Conservation (phyloP, 2,329 filamentous ascomycete species). For the Phaeosphaeria sp. region DNA sequence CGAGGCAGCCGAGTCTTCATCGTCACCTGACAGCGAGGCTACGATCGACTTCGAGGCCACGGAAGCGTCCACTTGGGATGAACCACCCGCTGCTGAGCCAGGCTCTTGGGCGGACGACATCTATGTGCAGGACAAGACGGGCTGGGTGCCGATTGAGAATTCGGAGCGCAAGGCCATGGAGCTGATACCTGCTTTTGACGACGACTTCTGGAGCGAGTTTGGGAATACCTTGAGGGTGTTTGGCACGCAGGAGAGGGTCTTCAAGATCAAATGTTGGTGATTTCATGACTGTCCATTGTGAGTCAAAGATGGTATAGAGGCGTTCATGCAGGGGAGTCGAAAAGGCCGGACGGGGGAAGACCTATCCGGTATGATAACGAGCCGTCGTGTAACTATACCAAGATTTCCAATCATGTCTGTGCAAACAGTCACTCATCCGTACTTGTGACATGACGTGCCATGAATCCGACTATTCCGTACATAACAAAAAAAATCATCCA, state of each 20-base stretch:
- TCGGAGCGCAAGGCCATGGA: constrained; percentile 41
- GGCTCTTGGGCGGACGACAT: constrained; percentile 30
- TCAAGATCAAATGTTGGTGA: constrained; percentile 35
- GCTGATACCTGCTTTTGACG: constrained; percentile 60
- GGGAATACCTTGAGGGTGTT: constrained; percentile 67
- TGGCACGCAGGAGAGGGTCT: constrained; percentile 61
- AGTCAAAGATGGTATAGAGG: too few relatives aligned
- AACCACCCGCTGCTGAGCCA: background rate
- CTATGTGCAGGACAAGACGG: constrained; percentile 22
- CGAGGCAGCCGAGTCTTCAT: constrained; percentile 1
- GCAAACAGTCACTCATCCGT: too few relatives aligned
- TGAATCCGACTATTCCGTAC: too few relatives aligned
- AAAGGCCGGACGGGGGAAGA: too few relatives aligned
- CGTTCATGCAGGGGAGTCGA: background rate
- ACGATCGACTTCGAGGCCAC: constrained; percentile 1
- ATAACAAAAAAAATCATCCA: too few relatives aligned
- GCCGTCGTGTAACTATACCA: too few relatives aligned
- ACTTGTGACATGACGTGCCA: too few relatives aligned
- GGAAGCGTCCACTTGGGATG: constrained; percentile 4
- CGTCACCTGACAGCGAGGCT: constrained; percentile 19
- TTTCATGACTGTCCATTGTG: too few relatives aligned
- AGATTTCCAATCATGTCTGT: too few relatives aligned
- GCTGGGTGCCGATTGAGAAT: constrained; percentile 29
- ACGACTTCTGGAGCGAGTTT: constrained; percentile 63
- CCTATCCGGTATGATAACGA: too few relatives aligned